Conservation (phyloP, 2,329 filamentous ascomycete genomes). For the Calonectria pteridis region DNA sequence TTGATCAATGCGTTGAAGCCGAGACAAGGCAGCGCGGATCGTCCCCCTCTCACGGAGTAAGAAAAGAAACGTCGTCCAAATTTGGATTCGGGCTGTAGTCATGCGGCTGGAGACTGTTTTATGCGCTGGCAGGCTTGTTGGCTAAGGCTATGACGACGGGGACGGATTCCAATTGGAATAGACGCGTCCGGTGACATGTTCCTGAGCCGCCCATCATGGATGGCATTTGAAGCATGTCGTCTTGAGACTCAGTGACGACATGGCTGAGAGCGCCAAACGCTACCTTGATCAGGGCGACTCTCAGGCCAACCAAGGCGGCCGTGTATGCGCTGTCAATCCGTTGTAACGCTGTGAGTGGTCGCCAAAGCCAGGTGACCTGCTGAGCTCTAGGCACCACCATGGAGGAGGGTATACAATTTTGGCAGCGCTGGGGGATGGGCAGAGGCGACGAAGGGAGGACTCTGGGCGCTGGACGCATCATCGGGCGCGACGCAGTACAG, state of each 20-base stretch:
- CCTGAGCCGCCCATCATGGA: conserved; percentile 35
- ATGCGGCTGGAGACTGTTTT: conserved; percentile 42
- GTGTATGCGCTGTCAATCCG: conserved; percentile 29
- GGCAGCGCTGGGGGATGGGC: conserved; percentile 7
- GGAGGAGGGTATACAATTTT: conserved; percentile 10
- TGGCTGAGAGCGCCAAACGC: conserved; percentile 36
- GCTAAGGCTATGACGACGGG: conserved; percentile 27
- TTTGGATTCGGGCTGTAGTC: conserved; percentile 35
- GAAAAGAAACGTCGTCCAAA: conserved; percentile 32
- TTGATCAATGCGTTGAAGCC: conserved; percentile 30
- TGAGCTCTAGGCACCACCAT: conserved; percentile 25
- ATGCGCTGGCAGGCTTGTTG: conserved; percentile 43
- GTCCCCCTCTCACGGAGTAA: conserved; percentile 27
- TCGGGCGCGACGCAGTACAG: conserved; percentile 18
- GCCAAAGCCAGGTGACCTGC: conserved; percentile 24
- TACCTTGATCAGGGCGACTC: conserved; percentile 14
- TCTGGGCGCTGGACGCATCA: conserved; percentile 16
- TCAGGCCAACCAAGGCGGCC: conserved; percentile 14
- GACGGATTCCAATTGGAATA: conserved; percentile 35
- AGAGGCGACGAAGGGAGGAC: conserved; percentile 10
- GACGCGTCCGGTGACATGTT: conserved; percentile 41
- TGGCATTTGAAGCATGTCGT: conserved; percentile 36
- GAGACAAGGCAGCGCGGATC: conserved; percentile 33
- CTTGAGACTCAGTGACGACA: conserved; percentile 40
- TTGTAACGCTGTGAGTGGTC: conserved; percentile 27